Evolutionary conservation across 371 early-diverging fungal species (phyloP).

Genomic region (Choanephora cucurbitarum): DNA sequence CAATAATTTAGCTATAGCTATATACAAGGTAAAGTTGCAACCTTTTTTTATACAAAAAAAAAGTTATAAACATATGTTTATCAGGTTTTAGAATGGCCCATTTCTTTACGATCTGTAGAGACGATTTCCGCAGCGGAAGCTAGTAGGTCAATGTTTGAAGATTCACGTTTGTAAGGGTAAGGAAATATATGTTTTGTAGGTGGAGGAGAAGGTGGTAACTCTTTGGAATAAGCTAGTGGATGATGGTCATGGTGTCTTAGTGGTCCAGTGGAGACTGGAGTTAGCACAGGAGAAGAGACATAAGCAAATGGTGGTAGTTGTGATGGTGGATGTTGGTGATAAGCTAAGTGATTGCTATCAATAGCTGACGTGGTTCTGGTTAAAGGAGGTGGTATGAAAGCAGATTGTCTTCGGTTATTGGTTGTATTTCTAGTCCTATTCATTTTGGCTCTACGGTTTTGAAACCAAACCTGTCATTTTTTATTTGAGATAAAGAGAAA

Average conservation of each 20-base stretch:
- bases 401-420: conserved; percentile 10
- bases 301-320: too few species aligned
- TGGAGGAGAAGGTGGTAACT: neutral
- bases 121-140: conserved; percentile 54
- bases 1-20: too few species aligned
- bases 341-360: neutral
- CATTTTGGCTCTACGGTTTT: conserved; percentile 92
- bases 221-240: neutral
- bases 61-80: too few species aligned
- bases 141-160: conserved; percentile 40
- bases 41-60: too few species aligned
- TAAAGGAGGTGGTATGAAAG: neutral
- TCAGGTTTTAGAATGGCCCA: conserved; percentile 9
- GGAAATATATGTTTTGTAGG: neutral
- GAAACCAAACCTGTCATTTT: conserved; percentile 93
- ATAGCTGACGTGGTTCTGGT: conserved; percentile 1
- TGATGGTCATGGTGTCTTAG: neutral
- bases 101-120: conserved; percentile 17
- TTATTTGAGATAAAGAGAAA: too few species aligned
- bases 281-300: too few species aligned
- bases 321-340: too few species aligned
- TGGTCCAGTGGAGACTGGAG: too few species aligned
- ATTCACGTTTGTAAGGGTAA: conserved; percentile 15
- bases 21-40: too few species aligned
- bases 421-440: conserved; percentile 55